Percentiles rank a stretch among this genome's conserved stretches.
Evolutionary conservation across 306 rosid species (phyloP).

Genomic region (Glycyrrhiza uralensis): DNA sequence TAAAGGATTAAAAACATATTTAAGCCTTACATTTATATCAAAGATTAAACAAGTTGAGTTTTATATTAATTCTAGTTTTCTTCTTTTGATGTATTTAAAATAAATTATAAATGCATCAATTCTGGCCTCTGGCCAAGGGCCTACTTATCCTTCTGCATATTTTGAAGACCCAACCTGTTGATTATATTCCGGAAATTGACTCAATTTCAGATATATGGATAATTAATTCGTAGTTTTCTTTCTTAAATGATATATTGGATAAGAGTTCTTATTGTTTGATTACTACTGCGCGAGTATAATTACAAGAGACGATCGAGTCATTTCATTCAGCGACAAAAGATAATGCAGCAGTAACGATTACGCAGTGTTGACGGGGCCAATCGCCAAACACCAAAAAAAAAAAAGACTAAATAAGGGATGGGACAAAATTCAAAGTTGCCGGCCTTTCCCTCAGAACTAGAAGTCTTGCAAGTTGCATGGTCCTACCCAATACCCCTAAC

Average conservation of each 20-base stretch:
- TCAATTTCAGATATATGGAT: not conserved
- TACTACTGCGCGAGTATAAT: not conserved
- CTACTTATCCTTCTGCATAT: not conserved
- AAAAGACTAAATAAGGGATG: not conserved
- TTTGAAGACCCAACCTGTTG: not conserved
- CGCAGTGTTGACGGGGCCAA: conserved; percentile 6
- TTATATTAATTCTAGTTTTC: too few relatives aligned
- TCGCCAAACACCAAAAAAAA: not conserved
- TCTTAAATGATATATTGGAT: not conserved
- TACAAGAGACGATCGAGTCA: not conserved
- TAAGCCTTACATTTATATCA: too few relatives aligned
- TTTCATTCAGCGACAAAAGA: not conserved
- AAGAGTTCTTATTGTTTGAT: not conserved
- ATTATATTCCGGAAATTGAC: not conserved
- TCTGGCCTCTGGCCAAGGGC: not conserved
- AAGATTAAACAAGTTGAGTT: too few relatives aligned
- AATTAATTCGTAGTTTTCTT: not conserved
- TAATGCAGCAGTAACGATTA: not conserved
- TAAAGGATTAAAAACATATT: too few relatives aligned
- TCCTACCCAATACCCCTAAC: conserved; percentile 19
- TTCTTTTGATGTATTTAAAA: not conserved
- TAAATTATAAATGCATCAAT: not conserved
- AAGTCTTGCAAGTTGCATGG: conserved; percentile 46
- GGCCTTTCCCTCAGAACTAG: not conserved
- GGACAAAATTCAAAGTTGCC: conserved; percentile 27